Evolutionary conservation across 2,329 filamentous ascomycete species (phyloP), one percentile per base, ranked within the genome.

Genomic region (Decorospora gaudefroyi): DNA sequence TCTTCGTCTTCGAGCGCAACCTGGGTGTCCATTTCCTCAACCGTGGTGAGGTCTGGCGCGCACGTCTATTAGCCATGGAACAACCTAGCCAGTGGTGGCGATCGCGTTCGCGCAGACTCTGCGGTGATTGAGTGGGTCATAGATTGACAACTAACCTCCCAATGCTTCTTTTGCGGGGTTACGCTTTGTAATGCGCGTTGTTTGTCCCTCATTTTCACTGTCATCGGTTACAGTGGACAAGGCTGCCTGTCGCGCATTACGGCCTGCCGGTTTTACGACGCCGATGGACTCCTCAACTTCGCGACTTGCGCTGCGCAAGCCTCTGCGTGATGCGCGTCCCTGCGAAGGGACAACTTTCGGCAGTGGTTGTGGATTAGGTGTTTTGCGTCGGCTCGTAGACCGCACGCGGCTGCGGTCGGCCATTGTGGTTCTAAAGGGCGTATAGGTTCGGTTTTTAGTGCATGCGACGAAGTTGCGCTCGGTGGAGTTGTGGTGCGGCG

Each of bases 251-350:
- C 70, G 64, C 27, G 53, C 53, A 21, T 47, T 56, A 34, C 61
- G 60, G 16, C 60, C 62, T 6, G 49, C 46, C 10, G 55, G 42
- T 25, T 61, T 65, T 17, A 48, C 42, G 13, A 50, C 36, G 13
- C 63, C 47, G 13, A 46, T 13, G 7, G 46, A 37, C 15, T 54
- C 46, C 9, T 64, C 64, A 4, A 69, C 41, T 30, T 74, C 73
- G 42, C 62, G 68, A 55, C 72, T 75, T 37, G 64, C 65, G 56
- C 71, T 74, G 54, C 72, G 65, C 31, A 70, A 63, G 16, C 47
- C 54, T 30, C 70, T 61, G 17, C 57, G 64, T 49, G 62, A 43
- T 44, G 50, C 51, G 49, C 59, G 65, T 46, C 38, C 59, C 15
- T 53, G 58, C 4, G 53, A 48, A 10, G 51, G 45, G 29, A 50